phyloP scores from a whole-genome alignment of 2,329 filamentous ascomycete species.

The Fusarium sp. region DNA sequence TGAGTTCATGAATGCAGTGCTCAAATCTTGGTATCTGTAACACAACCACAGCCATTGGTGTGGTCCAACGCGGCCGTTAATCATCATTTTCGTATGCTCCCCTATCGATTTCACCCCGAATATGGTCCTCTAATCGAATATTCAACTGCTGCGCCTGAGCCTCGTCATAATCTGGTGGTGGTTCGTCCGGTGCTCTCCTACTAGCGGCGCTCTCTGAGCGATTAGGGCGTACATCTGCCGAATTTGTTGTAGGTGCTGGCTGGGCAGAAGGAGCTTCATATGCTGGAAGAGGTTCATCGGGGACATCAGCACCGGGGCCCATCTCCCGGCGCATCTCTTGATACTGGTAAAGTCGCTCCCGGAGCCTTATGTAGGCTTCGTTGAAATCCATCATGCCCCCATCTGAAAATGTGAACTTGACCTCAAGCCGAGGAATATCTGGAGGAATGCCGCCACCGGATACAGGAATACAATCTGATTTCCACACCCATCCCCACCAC shows the following conservation, averaged over 20 bases:
- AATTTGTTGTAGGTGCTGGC: conserved; percentile 41
- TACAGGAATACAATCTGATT: conserved; percentile 81
- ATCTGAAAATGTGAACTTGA: conserved; percentile 91
- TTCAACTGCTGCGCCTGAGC: conserved; percentile 77
- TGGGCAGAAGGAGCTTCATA: conserved; percentile 72
- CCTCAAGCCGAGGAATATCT: conserved; percentile 76
- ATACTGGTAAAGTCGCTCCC: conserved; percentile 83
- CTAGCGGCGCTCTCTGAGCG: conserved; percentile 52
- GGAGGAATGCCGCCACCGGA: conserved; percentile 84
- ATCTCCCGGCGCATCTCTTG: conserved; percentile 78
- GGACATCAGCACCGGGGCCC: conserved; percentile 71
- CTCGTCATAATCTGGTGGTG: conserved; percentile 92
- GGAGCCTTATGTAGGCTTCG: conserved; percentile 82
- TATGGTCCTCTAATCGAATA: conserved; percentile 72
- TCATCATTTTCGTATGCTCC: conserved; percentile 49
- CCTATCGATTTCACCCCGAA: conserved; percentile 78
- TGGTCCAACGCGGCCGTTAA: conserved; percentile 38
- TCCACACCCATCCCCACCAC: conserved; percentile 95
- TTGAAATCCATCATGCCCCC: conserved; percentile 96
- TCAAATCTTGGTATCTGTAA: conserved; percentile 39
- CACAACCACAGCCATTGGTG: conserved; percentile 31
- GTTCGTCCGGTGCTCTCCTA: conserved; percentile 70
- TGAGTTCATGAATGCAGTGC: conserved; percentile 34
- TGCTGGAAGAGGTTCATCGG: conserved; percentile 87
- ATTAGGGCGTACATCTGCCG: conserved; percentile 41